These are phyloP conservation scores for Fusarium domesticum DNA, from an alignment of 2,329 filamentous ascomycete species.

Conservation along the genomic window DNA sequence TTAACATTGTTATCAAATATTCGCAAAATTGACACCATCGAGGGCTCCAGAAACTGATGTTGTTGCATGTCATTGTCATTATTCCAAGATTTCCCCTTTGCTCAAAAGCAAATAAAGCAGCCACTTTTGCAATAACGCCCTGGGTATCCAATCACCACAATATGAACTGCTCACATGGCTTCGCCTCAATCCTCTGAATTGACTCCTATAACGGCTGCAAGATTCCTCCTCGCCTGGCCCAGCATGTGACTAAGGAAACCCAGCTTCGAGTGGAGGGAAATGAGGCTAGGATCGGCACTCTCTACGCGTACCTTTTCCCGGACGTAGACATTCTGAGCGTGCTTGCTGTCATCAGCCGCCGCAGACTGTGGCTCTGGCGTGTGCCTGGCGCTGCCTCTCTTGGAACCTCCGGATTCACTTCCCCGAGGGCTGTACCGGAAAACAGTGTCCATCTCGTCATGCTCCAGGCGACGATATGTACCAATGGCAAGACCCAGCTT, in stretches of 20 bases:
- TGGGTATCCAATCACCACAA: conserved; percentile 30
- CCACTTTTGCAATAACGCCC: conserved; percentile 12
- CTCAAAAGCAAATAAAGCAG: conserved; percentile 1
- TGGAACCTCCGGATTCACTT: conserved; percentile 27
- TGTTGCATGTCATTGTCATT: not conserved
- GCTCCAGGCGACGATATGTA: conserved; percentile 60
- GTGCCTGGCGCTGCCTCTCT: conserved; percentile 24
- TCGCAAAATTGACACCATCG: conserved; percentile 12
- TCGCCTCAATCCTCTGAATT: conserved; percentile 28
- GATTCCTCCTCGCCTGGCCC: conserved; percentile 63
- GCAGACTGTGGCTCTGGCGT: conserved; percentile 23
- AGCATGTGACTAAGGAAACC: conserved; percentile 73
- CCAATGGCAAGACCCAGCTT: conserved; percentile 70
- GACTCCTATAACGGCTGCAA: conserved; percentile 75
- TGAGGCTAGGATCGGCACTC: conserved; percentile 81
- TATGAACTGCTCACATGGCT: conserved; percentile 13
- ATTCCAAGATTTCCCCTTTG: conserved; percentile 1
- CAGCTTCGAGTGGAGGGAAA: conserved; percentile 81
- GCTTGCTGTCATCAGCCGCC: conserved; percentile 16
- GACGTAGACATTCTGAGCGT: conserved; percentile 67
- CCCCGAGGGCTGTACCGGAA: conserved; percentile 59
- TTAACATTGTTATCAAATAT: conserved; percentile 19
- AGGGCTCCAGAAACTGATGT: conserved; percentile 3
- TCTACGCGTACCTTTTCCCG: conserved; percentile 87
- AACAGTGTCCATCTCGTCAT: conserved; percentile 75